Evolutionary conservation across 2,329 filamentous ascomycete genomes (phyloP), one percentile per base, ranked within the genome.

Genomic region (Ceratocystis huliohia): DNA sequence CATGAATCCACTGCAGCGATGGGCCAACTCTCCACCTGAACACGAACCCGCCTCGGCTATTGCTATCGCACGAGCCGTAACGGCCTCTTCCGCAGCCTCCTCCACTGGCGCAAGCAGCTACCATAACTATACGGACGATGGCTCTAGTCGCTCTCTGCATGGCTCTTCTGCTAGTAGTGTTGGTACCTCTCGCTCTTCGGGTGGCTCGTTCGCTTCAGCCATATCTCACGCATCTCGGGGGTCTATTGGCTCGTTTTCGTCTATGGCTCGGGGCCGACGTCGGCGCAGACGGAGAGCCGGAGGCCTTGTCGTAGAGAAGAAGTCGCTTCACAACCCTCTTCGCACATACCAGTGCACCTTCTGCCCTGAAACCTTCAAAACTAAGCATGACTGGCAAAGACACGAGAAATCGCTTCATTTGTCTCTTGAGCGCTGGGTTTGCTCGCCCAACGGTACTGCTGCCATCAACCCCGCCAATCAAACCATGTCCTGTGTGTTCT

Each of bases 331-430:
- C 10, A 74, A 75, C 2, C 81, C 80, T 1, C 75, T 80, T 67
- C 83, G 83, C 71, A 83, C 82, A 1, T 85, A 82, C 73, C 84
- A 87, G 73, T 87, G 84, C 73, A 87, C 84, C 69, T 87, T 87
- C 77, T 87, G 84, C 73, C 86, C 84, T 5, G 84, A 87, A 69
- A 85, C 83, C 0, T 87, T 87, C 74, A 78, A 84, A 70, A 86
- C 84, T 2, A 87, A 87, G 72, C 83, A 87, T 71, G 84, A 87
- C 73, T 87, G 84, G 84, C 84, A 86, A 71, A 78, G 87, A 67
- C 87, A 89, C 72, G 87, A 90, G 71, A 87, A 87, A 70, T 85
- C 84, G 63, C 77, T 85, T 69, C 87, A 82, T 73, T 75, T 83
- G 70, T 89, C 83, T 5, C 81, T 87, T 0, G 84, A 84, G 75